These are phyloP conservation scores for Colletotrichum spinosum DNA, from an alignment of 2,329 filamentous ascomycete genomes.

Conservation along the genomic window DNA sequence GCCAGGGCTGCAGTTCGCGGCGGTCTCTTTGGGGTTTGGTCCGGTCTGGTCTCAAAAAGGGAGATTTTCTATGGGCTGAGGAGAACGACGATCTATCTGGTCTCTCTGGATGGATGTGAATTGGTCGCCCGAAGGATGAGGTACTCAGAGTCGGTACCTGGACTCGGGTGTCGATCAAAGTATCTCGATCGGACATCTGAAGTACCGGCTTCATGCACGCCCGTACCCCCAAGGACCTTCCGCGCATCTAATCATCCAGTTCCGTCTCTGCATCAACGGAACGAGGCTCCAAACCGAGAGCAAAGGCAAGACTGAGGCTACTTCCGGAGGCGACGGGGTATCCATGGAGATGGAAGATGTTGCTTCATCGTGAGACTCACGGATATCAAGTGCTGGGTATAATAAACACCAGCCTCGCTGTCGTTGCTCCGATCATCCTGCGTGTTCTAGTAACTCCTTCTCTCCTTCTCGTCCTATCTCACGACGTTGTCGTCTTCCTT, in stretches of 20 bases:
- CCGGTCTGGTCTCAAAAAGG: conserved; percentile 28
- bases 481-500: conserved; percentile 7
- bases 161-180: conserved; percentile 8
- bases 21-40: conserved; percentile 7
- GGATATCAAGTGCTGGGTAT: conserved; percentile 14
- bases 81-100: conserved; percentile 26
- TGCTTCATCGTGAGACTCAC: conserved; percentile 1
- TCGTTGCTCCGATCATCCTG: conserved; percentile 4
- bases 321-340: too few relatives aligned
- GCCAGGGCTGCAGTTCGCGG: neutral
- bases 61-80: conserved; percentile 21
- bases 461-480: conserved; percentile 9
- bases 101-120: neutral
- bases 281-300: too few relatives aligned
- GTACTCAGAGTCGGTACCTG: conserved; percentile 19
- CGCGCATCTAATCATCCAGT: neutral
- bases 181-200: conserved; percentile 14
- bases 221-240: neutral
- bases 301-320: too few relatives aligned
- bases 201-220: conserved; percentile 9
- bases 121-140: conserved; percentile 18
- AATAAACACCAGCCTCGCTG: conserved; percentile 26
- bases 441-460: conserved; percentile 17
- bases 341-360: too few relatives aligned
- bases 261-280: neutral